Evolutionary conservation across 2,329 filamentous ascomycete species (phyloP).

Genomic region (Chrysosporium queenslandicum): DNA sequence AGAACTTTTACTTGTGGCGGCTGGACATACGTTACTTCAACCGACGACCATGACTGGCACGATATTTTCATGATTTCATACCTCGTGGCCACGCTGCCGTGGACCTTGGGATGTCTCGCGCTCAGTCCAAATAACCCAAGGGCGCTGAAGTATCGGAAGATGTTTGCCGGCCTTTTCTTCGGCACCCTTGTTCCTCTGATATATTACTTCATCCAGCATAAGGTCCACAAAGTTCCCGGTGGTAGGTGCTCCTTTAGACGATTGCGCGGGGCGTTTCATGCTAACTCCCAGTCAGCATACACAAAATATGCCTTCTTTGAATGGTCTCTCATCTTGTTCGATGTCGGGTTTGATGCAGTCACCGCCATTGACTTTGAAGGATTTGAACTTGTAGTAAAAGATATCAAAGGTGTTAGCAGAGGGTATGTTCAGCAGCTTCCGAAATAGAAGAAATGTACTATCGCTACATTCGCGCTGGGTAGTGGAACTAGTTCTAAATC

Average conservation of each 20-base stretch:
- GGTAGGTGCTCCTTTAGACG: constrained; percentile 48
- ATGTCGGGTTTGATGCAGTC: constrained; percentile 92
- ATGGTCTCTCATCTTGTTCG: constrained; percentile 88
- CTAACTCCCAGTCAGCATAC: constrained; percentile 56
- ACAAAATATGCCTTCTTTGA: constrained; percentile 97
- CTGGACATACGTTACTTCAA: constrained; percentile 98
- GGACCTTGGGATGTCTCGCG: constrained; percentile 83
- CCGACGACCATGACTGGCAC: constrained; percentile 96
- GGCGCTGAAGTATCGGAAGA: constrained; percentile 82
- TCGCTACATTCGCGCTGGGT: constrained; percentile 32
- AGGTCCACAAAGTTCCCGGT: constrained; percentile 85
- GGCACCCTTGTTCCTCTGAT: constrained; percentile 79
- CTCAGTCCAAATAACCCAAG: constrained; percentile 74
- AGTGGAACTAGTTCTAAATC: constrained; percentile 30
- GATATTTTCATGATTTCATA: constrained; percentile 99
- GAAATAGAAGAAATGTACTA: constrained; percentile 59
- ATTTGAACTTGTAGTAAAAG: constrained; percentile 78
- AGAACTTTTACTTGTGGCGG: constrained; percentile 90
- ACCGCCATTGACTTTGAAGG: constrained; percentile 84
- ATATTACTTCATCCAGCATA: constrained; percentile 98
- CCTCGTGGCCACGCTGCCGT: constrained; percentile 83
- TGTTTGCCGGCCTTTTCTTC: constrained; percentile 74
- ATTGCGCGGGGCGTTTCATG: constrained; percentile 16
- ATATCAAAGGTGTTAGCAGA: constrained; percentile 83
- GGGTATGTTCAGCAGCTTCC: constrained; percentile 98